phyloP scores from a whole-genome alignment of 306 rosid species.

The Lathyrus aphaca region DNA sequence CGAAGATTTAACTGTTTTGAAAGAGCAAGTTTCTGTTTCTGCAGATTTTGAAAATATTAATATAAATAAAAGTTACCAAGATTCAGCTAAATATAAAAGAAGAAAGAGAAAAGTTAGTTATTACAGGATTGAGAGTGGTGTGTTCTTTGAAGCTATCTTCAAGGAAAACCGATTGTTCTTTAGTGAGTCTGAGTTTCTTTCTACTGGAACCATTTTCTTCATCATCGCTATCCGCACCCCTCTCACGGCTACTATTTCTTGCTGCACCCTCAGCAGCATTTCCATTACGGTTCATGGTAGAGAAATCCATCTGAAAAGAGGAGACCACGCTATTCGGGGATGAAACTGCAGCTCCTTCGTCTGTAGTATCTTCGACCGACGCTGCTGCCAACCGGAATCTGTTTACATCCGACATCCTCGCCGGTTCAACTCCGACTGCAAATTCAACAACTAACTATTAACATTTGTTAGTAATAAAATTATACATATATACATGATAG shows the following conservation, averaged over 20 bases:
- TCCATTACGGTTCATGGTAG: slow-evolving; percentile 29
- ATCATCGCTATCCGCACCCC: slow-evolving; percentile 64
- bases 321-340: slow-evolving; percentile 81
- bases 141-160: slow-evolving; percentile 96
- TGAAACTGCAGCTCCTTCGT: slow-evolving; percentile 58
- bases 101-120: no score
- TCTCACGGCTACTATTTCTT: slow-evolving; percentile 49
- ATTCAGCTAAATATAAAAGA: no score
- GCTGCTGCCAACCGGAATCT: slow-evolving; percentile 35
- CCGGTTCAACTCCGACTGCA: slow-evolving; percentile 56
- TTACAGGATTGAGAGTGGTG: slow-evolving; percentile 88
- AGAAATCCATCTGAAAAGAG: slow-evolving; percentile 74
- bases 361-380: slow-evolving; percentile 44
- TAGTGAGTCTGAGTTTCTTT: slow-evolving; percentile 91
- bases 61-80: no score
- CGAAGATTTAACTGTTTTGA: slow-evolving; percentile 88
- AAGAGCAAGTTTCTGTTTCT: slow-evolving; percentile 88
- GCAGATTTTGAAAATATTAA: slow-evolving; percentile 2
- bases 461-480: no score
- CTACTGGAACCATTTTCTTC: slow-evolving; percentile 83
- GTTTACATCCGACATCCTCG: slow-evolving; percentile 62
- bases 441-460: neutral
- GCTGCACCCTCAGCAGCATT: slow-evolving; percentile 14
- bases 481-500: neutral
- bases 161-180: slow-evolving; percentile 87